Evolutionary conservation across 169 alveolate genomes (phyloP).

Genomic region (Plasmodium yoelii): DNA sequence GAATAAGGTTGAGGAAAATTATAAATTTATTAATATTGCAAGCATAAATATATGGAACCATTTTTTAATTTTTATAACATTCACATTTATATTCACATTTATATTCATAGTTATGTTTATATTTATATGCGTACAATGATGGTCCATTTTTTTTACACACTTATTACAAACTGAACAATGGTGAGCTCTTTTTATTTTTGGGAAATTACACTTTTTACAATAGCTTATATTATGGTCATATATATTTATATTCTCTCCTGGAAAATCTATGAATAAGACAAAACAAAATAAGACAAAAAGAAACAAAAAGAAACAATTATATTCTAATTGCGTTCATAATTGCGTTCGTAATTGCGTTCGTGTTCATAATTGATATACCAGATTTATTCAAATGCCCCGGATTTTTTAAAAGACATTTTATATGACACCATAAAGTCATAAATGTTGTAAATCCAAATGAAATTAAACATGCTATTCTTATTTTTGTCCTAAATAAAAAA

Average conservation of each 20-base stretch:
- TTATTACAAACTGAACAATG: slow-evolving; percentile 91
- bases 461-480: neutral
- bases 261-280: neutral
- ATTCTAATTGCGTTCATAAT: no score
- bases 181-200: slow-evolving; percentile 83
- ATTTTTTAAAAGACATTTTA: slow-evolving; percentile 43
- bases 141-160: slow-evolving; percentile 92
- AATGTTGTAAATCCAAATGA: slow-evolving; percentile 46
- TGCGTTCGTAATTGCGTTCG: no score
- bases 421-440: slow-evolving; percentile 67
- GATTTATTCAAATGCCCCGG: slow-evolving; percentile 45
- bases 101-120: no score
- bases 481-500: slow-evolving; percentile 25
- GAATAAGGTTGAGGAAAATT: neutral
- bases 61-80: neutral
- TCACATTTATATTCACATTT: no score
- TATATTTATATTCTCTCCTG: neutral
- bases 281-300: neutral
- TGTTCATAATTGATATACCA: neutral
- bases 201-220: slow-evolving; percentile 43
- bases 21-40: neutral
- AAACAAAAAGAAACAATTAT: no score
- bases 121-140: slow-evolving; percentile 84
- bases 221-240: slow-evolving; percentile 4
- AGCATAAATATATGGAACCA: neutral